Evolutionary conservation across 2,329 filamentous ascomycete genomes (phyloP).

Genomic region (Chalaropsis ovoidea): DNA sequence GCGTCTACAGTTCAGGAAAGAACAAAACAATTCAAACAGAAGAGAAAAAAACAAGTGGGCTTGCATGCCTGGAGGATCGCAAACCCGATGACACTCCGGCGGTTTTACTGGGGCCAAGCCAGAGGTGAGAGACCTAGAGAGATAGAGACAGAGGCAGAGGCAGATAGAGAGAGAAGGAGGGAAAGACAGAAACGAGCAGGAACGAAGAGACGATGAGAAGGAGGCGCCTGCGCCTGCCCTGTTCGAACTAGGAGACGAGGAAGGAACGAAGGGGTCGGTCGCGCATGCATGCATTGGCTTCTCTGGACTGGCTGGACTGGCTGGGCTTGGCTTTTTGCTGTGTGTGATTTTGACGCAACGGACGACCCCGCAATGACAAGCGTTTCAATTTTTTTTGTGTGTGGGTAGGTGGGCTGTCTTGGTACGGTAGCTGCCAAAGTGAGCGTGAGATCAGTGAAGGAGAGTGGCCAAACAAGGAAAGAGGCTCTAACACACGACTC

Average conservation of each 20-base stretch:
- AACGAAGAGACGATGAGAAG: neutral
- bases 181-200: neutral
- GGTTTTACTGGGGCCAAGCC: neutral
- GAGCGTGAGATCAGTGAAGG: neutral
- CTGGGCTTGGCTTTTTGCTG: neutral
- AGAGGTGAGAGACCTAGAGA: neutral
- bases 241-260: slow-evolving; percentile 1
- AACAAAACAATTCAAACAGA: neutral
- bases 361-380: slow-evolving; percentile 13
- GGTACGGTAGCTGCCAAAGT: neutral
- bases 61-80: neutral
- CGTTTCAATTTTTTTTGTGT: slow-evolving; percentile 13
- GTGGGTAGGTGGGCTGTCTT: neutral
- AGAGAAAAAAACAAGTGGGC: neutral
- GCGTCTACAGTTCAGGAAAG: neutral
- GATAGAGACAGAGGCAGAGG: neutral
- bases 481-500: slow-evolving; percentile 8
- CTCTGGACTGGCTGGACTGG: too few relatives aligned
- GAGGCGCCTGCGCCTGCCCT: slow-evolving; percentile 22
- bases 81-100: slow-evolving; percentile 7
- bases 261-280: slow-evolving; percentile 4
- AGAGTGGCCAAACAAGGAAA: neutral
- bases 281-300: slow-evolving; percentile 4
- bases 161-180: neutral
- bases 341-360: slow-evolving; percentile 17